Evolutionary conservation across 441 rosid genomes (phyloP).

Genomic region (Adansonia grandidieri): DNA sequence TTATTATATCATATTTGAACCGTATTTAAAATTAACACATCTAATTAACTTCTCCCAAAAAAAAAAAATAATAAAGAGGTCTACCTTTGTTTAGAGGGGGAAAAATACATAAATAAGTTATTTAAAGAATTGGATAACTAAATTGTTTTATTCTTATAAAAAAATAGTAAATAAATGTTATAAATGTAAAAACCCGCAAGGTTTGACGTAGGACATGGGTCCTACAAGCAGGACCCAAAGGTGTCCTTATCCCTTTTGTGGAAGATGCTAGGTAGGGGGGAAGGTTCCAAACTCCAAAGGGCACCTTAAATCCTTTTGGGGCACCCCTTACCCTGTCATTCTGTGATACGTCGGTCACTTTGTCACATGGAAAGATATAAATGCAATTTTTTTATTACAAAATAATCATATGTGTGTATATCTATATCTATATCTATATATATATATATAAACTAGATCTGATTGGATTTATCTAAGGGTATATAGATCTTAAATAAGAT

Average conservation of each 20-base stretch:
- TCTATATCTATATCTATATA: too few species aligned
- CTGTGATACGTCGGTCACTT: slow-evolving; percentile 5
- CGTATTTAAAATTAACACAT: too few species aligned
- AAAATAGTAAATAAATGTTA: neutral
- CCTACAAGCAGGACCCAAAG: neutral
- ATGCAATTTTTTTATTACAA: neutral
- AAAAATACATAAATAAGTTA: neutral
- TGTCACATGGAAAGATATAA: slow-evolving; percentile 6
- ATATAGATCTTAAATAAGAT: too few species aligned
- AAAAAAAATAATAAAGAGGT: neutral
- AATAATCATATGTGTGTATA: too few species aligned
- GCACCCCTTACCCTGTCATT: slow-evolving; percentile 3
- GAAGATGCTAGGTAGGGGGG: neutral
- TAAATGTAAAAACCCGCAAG: neutral
- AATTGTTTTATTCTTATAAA: neutral
- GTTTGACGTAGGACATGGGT: slow-evolving; percentile 5
- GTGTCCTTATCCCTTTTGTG: slow-evolving; percentile 11
- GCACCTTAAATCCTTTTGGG: neutral
- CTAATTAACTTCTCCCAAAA: neutral
- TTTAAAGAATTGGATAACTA: neutral
- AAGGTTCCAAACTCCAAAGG: neutral
- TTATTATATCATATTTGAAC: too few species aligned
- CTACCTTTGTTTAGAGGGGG: neutral
- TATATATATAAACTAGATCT: too few species aligned
- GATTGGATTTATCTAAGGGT: too few species aligned